Conservation (phyloP, 257 asterid species). For the Datura wrightii region DNA sequence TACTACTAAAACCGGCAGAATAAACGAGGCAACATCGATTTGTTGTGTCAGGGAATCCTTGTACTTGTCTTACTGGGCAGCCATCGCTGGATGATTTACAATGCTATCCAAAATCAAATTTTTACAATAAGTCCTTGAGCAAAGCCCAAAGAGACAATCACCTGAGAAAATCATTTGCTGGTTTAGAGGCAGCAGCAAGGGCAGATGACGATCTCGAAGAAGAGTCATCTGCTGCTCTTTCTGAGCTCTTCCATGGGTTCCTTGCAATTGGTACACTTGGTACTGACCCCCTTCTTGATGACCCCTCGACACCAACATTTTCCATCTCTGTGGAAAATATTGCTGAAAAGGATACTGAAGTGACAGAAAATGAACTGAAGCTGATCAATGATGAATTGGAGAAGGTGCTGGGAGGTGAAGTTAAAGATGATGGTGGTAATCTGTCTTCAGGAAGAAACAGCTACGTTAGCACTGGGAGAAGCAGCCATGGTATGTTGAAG, state of each 20-base stretch:
- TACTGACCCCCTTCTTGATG: constrained; percentile 50
- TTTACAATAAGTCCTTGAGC: constrained; percentile 42
- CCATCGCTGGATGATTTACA: constrained; percentile 52
- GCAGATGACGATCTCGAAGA: constrained; percentile 64
- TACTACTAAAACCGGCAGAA: background rate
- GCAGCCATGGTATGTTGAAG: constrained; percentile 54
- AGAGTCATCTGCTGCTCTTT: constrained; percentile 59
- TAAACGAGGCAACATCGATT: background rate
- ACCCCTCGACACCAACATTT: constrained; percentile 81
- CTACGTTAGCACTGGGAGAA: constrained; percentile 73
- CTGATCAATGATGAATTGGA: constrained; percentile 89
- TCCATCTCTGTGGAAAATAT: constrained; percentile 73
- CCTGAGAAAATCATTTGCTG: constrained; percentile 68
- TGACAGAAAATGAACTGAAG: constrained; percentile 76
- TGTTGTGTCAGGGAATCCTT: constrained; percentile 46
- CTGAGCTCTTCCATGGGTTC: constrained; percentile 91
- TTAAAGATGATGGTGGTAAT: constrained; percentile 51
- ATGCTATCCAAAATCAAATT: constrained; percentile 42
- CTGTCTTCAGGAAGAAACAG: constrained; percentile 84
- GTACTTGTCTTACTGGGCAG: constrained; percentile 66
- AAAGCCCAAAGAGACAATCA: constrained; percentile 63
- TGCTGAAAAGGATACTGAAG: constrained; percentile 79
- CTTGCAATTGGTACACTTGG: constrained; percentile 97
- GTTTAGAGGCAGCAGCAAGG: constrained; percentile 64
- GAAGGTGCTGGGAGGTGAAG: constrained; percentile 80